phyloP scores from a whole-genome alignment of 2,329 filamentous ascomycete genomes.

The Xylariaceae sp. region DNA sequence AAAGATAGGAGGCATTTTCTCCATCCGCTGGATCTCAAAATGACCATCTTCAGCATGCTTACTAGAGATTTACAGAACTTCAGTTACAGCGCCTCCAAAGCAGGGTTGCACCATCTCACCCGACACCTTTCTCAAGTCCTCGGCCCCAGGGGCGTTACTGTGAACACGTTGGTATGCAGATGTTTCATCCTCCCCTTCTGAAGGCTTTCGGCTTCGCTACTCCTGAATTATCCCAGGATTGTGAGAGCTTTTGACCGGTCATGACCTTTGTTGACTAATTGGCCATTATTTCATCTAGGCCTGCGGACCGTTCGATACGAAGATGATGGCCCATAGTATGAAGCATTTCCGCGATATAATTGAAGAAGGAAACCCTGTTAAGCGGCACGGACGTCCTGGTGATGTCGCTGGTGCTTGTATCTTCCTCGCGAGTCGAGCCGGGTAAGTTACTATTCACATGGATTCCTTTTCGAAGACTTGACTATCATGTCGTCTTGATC shows the following conservation, averaged over 20 bases:
- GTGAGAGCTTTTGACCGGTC: background rate
- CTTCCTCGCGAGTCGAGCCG: conserved; percentile 63
- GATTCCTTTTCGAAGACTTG: background rate
- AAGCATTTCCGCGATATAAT: conserved; percentile 51
- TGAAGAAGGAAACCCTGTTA: conserved; percentile 55
- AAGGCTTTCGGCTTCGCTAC: background rate
- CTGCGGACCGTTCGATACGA: conserved; percentile 59
- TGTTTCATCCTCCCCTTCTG: background rate
- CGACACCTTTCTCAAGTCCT: conserved; percentile 56
- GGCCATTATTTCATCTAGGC: conserved; percentile 3
- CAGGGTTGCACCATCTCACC: conserved; percentile 59
- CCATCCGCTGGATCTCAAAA: background rate
- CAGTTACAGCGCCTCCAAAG: conserved; percentile 57
- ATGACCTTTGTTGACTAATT: conserved; percentile 1
- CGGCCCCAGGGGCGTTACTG: conserved; percentile 55
- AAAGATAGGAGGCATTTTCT: background rate
- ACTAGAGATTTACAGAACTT: conserved; percentile 38
- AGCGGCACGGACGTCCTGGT: conserved; percentile 59
- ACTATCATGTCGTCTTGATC: background rate
- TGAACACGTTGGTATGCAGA: conserved; percentile 61
- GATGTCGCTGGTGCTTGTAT: conserved; percentile 69
- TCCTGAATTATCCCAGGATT: background rate
- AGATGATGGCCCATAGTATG: conserved; percentile 62
- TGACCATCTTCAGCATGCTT: background rate
- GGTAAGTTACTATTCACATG: conserved; percentile 34